A percentile compares a stretch with the other conserved stretches of the same genome.
phyloP scores from a whole-genome alignment of 345 rosid genomes.

The Pseudoturritis turrita region DNA sequence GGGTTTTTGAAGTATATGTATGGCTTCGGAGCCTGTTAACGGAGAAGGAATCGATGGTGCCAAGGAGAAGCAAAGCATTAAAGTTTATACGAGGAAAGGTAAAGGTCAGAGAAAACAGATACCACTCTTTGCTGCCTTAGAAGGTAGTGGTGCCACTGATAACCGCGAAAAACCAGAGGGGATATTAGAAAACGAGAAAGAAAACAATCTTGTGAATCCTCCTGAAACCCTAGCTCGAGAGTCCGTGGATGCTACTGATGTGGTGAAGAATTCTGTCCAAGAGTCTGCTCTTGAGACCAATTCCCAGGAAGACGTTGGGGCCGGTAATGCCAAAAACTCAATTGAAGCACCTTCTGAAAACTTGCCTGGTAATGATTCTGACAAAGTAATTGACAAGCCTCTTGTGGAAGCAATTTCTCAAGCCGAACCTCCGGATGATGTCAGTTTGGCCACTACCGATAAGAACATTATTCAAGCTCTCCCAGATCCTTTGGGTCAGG shows the following conservation, averaged over 20 bases:
- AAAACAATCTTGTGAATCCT: conserved; percentile 17
- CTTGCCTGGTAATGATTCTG: not conserved
- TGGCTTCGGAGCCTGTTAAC: conserved; percentile 87
- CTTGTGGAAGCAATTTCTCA: conserved; percentile 19
- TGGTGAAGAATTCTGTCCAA: not conserved
- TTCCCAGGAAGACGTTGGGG: not conserved
- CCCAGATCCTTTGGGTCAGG: conserved; percentile 17
- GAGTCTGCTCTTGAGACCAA: not conserved
- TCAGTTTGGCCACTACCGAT: conserved; percentile 1
- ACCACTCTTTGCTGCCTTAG: conserved; percentile 17
- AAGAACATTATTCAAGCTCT: not conserved
- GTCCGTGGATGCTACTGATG: conserved; percentile 21
- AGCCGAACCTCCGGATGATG: conserved; percentile 9
- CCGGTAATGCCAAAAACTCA: not conserved
- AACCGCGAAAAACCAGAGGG: conserved; percentile 3
- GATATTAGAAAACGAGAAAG: conserved; percentile 10
- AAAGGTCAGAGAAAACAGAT: conserved; percentile 29
- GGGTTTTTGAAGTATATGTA: conserved; percentile 66
- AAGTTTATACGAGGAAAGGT: conserved; percentile 77
- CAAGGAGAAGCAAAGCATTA: conserved; percentile 66
- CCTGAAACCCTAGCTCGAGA: conserved; percentile 31
- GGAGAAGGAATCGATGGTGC: conserved; percentile 61
- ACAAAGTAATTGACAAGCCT: conserved; percentile 23
- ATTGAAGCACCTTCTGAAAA: conserved; percentile 12
- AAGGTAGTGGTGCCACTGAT: not conserved